Evolutionary conservation across 1,139 yeast species (phyloP).

Genomic region (Suhomyces anneliseae): DNA sequence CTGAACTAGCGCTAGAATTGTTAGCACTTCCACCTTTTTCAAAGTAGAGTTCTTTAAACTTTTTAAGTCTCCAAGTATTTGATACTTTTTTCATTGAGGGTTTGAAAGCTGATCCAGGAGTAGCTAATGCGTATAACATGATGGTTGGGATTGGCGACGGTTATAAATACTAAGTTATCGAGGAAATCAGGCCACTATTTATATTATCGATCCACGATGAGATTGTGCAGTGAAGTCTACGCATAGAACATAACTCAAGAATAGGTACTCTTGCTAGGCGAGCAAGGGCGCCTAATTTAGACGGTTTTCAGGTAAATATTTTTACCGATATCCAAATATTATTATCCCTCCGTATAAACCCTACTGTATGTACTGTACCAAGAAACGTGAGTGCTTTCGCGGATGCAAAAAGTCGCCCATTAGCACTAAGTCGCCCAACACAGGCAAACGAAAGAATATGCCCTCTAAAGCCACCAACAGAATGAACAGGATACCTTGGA

Average conservation of each 20-base stretch:
- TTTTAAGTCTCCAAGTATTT: slow-evolving; percentile 39
- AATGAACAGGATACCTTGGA: too few relatives aligned
- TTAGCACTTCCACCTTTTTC: slow-evolving; percentile 18
- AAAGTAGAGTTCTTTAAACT: slow-evolving; percentile 31
- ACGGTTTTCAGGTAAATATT: neutral
- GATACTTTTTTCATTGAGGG: slow-evolving; percentile 37
- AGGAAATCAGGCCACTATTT: slow-evolving; percentile 8
- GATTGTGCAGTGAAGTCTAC: neutral
- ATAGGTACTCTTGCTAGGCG: neutral
- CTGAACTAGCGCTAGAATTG: slow-evolving; percentile 15
- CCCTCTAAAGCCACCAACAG: too few relatives aligned
- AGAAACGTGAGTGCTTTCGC: too few relatives aligned
- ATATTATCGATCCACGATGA: slow-evolving; percentile 1
- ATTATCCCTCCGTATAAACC: too few relatives aligned
- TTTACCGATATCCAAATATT: neutral
- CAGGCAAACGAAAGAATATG: too few relatives aligned
- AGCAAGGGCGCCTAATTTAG: neutral
- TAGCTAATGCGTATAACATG: slow-evolving; percentile 40
- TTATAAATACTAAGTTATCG: neutral
- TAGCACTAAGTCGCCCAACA: too few relatives aligned
- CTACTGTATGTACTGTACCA: too few relatives aligned
- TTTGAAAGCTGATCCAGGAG: slow-evolving; percentile 44
- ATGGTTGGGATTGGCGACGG: neutral
- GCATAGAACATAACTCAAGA: slow-evolving; percentile 1
- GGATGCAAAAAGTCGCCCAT: too few relatives aligned